Evolutionary conservation across 2,329 filamentous ascomycete species (phyloP).

Genomic region (Zymoseptoria crescenta): DNA sequence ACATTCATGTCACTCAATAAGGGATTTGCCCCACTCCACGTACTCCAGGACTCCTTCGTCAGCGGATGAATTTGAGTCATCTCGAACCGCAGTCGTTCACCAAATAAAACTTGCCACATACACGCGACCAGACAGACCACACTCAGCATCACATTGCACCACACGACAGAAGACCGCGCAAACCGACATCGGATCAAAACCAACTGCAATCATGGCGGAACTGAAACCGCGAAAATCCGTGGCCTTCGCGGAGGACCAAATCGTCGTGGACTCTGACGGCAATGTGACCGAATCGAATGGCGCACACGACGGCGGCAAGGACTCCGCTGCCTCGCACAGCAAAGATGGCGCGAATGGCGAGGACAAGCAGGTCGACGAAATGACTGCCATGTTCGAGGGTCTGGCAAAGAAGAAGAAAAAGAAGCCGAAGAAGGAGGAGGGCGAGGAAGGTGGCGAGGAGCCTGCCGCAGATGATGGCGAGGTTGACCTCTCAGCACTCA

Average conservation of each 20-base stretch:
- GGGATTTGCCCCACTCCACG: neutral
- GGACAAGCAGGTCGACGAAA: conserved; percentile 28
- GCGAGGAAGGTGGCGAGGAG: conserved; percentile 34
- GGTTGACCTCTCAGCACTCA: conserved; percentile 60
- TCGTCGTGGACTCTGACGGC: conserved; percentile 84
- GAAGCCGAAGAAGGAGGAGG: conserved; percentile 41
- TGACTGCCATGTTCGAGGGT: conserved; percentile 31
- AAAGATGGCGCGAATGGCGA: conserved; percentile 17
- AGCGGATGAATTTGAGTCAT: neutral
- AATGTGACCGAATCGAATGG: conserved; percentile 69
- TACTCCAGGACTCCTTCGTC: neutral
- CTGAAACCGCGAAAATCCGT: conserved; percentile 78
- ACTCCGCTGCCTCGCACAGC: conserved; percentile 72
- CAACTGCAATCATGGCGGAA: conserved; percentile 47
- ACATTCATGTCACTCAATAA: neutral
- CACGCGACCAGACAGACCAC: neutral
- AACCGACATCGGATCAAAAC: neutral
- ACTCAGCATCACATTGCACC: neutral
- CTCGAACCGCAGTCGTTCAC: neutral
- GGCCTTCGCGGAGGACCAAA: conserved; percentile 79
- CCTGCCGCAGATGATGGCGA: conserved; percentile 50
- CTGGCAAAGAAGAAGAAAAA: conserved; percentile 62
- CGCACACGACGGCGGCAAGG: conserved; percentile 60
- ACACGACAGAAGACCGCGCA: neutral
- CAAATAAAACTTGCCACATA: neutral